Evolutionary conservation across 2,329 filamentous ascomycete genomes (phyloP), one percentile per base, ranked within the genome.

Genomic region (Fusarium torreyae): DNA sequence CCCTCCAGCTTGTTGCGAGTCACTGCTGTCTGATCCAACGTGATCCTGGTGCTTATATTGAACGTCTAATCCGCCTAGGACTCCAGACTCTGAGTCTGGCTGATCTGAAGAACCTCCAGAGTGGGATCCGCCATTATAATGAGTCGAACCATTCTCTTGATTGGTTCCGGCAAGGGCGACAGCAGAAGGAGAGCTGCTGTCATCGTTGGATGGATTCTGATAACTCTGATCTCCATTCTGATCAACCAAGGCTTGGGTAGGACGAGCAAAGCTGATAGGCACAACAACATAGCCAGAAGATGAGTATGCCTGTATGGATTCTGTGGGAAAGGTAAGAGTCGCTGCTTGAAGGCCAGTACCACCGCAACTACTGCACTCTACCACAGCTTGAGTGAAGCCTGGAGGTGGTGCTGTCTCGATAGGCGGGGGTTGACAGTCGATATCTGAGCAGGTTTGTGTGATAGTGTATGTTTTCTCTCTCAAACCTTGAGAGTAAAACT

Each of bases 291-390:
- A 63, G 1, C 61, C 59, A 10, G 38, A 64, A 4, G 50, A 63
- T 8, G 61, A 63, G n/a, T 64, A 63, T 40, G 61, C 59, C n/a
- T 49, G 15, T 1, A 45, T 9, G 22, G 59, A 63, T 17, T 63
- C 20, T 2, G 10, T 26, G 3, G 61, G 61, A 4, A 63, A 63
- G 2, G 61, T 63, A 28, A 63, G 20, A 2, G 58, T 63, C 5
- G 59, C 61, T 0, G 63, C 33, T 1, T 64, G 54, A 0, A 51
- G 57, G 1, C 51, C 61, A 3, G 45, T 11, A 0, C 44, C 44
- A n/a, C 59, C 61, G 2, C 61, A 63, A 0, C n/a, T 43, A 4
- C 40, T 55, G 20, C 61, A 63, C 17, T 64, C 57, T 4, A 63
- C 59, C 1, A 63, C n/a, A 3, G 58, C 61, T 5, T 39, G 22